These are phyloP conservation scores for Lentinula edodes DNA, from an alignment of 768 basidiomycete genomes.

Conservation along the genomic window DNA sequence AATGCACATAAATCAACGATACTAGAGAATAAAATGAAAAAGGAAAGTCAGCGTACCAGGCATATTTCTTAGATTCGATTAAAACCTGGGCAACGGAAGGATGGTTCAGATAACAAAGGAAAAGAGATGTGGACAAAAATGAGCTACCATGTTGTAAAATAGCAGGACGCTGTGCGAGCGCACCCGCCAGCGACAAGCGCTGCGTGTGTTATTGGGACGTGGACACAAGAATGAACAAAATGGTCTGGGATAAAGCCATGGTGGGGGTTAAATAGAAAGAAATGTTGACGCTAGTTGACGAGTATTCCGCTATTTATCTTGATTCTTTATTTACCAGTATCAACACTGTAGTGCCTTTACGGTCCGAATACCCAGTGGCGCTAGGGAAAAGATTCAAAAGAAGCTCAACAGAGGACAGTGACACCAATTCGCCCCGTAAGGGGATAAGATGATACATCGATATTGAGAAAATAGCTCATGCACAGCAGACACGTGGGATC, in stretches of 20 bases:
- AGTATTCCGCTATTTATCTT: conserved; percentile 1
- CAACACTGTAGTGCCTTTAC: background rate
- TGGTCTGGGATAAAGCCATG: background rate
- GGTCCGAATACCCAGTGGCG: background rate
- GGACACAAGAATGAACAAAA: background rate
- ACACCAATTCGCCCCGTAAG: background rate
- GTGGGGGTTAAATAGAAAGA: conserved; percentile 1
- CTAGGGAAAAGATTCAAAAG: background rate
- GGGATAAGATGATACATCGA: background rate
- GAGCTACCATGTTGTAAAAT: conserved; percentile 35
- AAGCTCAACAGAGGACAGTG: background rate
- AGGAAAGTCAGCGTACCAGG: conserved; percentile 50
- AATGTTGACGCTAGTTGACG: conserved; percentile 3
- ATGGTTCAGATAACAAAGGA: background rate
- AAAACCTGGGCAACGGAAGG: conserved; percentile 41
- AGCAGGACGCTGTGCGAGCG: conserved; percentile 27
- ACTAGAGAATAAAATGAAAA: conserved; percentile 2
- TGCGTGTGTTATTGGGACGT: conserved; percentile 44
- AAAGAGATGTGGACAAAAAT: background rate
- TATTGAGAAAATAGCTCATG: background rate
- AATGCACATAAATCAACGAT: background rate
- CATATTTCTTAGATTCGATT: conserved; percentile 74
- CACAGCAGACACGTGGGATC: background rate
- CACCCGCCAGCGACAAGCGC: conserved; percentile 54
- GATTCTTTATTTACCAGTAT: background rate